These are phyloP conservation scores for Pseudocercospora eumusae DNA, from an alignment of 2,329 filamentous ascomycete genomes.

Conservation along the genomic window DNA sequence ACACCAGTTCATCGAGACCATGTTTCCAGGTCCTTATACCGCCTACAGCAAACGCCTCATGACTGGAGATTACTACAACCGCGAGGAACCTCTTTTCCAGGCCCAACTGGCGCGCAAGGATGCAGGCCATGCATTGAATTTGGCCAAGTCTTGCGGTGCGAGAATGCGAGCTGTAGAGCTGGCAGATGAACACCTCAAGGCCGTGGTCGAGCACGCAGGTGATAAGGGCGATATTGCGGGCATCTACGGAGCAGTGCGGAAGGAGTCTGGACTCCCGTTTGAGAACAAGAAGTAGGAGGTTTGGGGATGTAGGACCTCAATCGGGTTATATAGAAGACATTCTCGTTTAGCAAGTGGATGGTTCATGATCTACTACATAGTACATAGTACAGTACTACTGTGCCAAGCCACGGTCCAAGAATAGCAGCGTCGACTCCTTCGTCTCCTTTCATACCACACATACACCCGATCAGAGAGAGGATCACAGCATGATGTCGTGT, in stretches of 20 bases:
- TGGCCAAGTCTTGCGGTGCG: conserved; percentile 65
- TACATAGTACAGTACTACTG: not conserved
- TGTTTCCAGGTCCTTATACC: conserved; percentile 75
- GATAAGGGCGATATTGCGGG: conserved; percentile 75
- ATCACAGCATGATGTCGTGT: not conserved
- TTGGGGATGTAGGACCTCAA: not conserved
- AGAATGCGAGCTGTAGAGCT: conserved; percentile 66
- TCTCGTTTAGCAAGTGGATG: not conserved
- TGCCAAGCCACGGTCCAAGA: not conserved
- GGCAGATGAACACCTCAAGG: conserved; percentile 67
- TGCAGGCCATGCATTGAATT: conserved; percentile 67
- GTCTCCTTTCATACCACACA: not conserved
- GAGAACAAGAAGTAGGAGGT: conserved; percentile 47
- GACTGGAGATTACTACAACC: conserved; percentile 72
- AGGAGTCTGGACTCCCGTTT: conserved; percentile 72
- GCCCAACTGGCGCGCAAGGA: conserved; percentile 85
- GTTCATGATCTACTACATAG: not conserved
- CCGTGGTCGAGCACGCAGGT: conserved; percentile 69
- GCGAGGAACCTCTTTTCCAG: conserved; percentile 76
- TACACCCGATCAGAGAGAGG: not conserved
- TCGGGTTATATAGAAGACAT: too few species aligned
- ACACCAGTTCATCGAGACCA: conserved; percentile 68
- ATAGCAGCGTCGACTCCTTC: not conserved
- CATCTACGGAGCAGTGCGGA: conserved; percentile 77
- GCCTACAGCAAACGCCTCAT: conserved; percentile 75